Evolutionary conservation across 2,329 filamentous ascomycete genomes (phyloP), one percentile per base, ranked within the genome.

Genomic region (Talaromyces marneffei): DNA sequence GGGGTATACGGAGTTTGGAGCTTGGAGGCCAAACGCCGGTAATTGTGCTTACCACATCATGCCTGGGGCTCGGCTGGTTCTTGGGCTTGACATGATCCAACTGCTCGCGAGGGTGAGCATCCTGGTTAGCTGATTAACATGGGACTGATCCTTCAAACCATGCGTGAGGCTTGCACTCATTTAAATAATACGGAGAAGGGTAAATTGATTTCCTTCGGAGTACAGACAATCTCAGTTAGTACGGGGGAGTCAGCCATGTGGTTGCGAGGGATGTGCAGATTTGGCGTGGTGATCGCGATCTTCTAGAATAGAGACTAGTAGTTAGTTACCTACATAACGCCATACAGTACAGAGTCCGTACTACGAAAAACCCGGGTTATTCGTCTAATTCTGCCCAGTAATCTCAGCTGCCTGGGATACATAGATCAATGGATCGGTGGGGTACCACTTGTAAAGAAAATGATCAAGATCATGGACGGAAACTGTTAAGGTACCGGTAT

Each of bases 241-340:
- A 10, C n/a, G 46, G 27, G n/a, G n/a, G 1, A 18, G 27, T 50
- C 55, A 16, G 31, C 56, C 56, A 58, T 58, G 56, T 58, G 56
- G 56, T 58, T 29, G 25, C 56, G 56, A 58, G 29, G 31, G 40
- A 58, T 50, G 42, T 35, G 56, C 31, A 31, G 29, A 23, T 40
- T 48, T 57, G 55, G 55, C 55, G 40, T 27, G 55, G 7, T 57
- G 55, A 57, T 57, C 56, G 42, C 46, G 56, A 48, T 58, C 42
- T 58, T 58, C 56, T 58, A 35, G 56, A 58, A 52, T 29, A 16
- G n/a, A 52, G 29, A 33, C 48, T 46, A 46, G 23, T 16, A 20
- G 20, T 29, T 12, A n/a, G 46, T 9, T 2, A 33, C 7, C 16
- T 50, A 12, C 25, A n/a, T 12, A 12, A 27, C 42, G 12, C 39